phyloP scores from a whole-genome alignment of 2,329 filamentous ascomycete species.

The Aurifilum marmelostoma region DNA sequence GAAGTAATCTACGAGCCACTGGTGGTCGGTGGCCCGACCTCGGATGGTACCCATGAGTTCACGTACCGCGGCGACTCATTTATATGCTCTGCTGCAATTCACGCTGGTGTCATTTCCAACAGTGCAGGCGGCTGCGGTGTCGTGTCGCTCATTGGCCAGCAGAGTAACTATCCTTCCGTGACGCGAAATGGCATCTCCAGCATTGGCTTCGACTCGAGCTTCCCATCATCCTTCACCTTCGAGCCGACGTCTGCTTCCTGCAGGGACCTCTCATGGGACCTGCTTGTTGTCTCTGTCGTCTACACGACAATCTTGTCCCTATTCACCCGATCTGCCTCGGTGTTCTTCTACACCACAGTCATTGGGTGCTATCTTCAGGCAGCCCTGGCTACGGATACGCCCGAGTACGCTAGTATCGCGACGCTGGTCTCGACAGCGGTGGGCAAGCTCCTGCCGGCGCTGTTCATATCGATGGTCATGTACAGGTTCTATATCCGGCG shows the following conservation, averaged over 20 bases:
- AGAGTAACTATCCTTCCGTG: slow-evolving; percentile 44
- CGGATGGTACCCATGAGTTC: slow-evolving; percentile 15
- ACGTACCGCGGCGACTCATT: slow-evolving; percentile 27
- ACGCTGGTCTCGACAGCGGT: slow-evolving; percentile 52
- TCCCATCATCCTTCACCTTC: slow-evolving; percentile 73
- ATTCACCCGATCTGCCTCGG: slow-evolving; percentile 66
- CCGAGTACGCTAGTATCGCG: slow-evolving; percentile 67
- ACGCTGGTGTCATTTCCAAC: slow-evolving; percentile 24
- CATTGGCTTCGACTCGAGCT: slow-evolving; percentile 68
- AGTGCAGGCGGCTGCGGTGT: slow-evolving; percentile 24
- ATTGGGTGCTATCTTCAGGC: slow-evolving; percentile 36
- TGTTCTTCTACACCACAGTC: slow-evolving; percentile 66
- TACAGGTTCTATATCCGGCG: slow-evolving; percentile 65
- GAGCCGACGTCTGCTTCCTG: slow-evolving; percentile 51
- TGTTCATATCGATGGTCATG: slow-evolving; percentile 70
- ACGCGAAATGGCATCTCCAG: slow-evolving; percentile 60
- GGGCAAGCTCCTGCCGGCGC: slow-evolving; percentile 68
- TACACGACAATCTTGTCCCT: slow-evolving; percentile 67
- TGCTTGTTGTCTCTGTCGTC: slow-evolving; percentile 67
- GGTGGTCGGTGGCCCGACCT: slow-evolving; percentile 24
- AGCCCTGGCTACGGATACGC: slow-evolving; percentile 61
- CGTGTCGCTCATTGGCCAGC: slow-evolving; percentile 25
- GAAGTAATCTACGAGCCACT: slow-evolving; percentile 27
- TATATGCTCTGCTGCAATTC: slow-evolving; percentile 27
- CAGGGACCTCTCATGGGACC: slow-evolving; percentile 55